Evolutionary conservation across 495 filamentous ascomycete genomes (phyloP).

Genomic region (Staphylotrichum tortipilum): DNA sequence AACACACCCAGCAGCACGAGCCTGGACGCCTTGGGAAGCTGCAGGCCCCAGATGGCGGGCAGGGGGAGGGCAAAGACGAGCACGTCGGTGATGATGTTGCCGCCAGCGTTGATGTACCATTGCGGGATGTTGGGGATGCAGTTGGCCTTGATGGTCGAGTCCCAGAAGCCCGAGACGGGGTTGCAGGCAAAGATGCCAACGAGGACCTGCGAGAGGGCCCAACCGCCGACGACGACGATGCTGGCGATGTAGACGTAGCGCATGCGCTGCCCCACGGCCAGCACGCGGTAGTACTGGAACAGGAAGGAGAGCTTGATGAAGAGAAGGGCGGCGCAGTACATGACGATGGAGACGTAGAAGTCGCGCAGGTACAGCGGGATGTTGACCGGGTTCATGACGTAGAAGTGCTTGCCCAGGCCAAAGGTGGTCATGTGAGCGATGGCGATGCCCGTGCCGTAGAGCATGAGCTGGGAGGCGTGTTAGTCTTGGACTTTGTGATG

Average conservation of each 20-base stretch:
- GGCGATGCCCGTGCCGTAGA: constrained; percentile 13
- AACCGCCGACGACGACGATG: constrained; percentile 25
- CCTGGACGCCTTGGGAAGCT: constrained; percentile 29
- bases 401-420: constrained; percentile 19
- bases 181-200: constrained; percentile 25
- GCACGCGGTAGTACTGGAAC: constrained; percentile 29
- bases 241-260: constrained; percentile 16
- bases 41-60: constrained; percentile 28
- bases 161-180: constrained; percentile 25
- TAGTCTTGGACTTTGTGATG: no score
- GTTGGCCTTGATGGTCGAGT: constrained; percentile 7
- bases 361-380: constrained; percentile 21
- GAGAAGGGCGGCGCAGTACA: constrained; percentile 23
- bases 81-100: constrained; percentile 34
- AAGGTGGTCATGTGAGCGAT: constrained; percentile 20
- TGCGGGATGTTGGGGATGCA: constrained; percentile 24
- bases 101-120: constrained; percentile 29
- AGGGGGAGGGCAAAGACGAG: constrained; percentile 28
- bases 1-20: constrained; percentile 30
- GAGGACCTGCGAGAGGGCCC: constrained; percentile 20
- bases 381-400: constrained; percentile 7
- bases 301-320: constrained; percentile 28
- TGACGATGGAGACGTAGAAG: constrained; percentile 29
- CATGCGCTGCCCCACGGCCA: constrained; percentile 23
- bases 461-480: constrained; percentile 8